These are phyloP conservation scores for Aspergillus novoparasiticus DNA, from an alignment of 2,329 filamentous ascomycete species.

Conservation along the genomic window DNA sequence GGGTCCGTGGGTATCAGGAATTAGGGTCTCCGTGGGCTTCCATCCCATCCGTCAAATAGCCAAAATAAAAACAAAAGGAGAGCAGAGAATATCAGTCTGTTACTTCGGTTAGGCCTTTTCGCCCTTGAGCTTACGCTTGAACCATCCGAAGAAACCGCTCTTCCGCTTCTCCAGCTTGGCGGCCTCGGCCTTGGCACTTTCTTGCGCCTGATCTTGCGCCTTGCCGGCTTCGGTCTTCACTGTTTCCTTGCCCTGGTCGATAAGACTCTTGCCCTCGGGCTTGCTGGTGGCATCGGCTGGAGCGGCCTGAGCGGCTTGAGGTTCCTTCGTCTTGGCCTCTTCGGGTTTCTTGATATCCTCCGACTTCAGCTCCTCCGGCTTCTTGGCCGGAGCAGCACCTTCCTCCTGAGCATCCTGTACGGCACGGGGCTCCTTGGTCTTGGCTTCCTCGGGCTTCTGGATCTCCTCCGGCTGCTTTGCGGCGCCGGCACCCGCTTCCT, in stretches of 20 bases:
- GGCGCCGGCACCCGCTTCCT: neutral
- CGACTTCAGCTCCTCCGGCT: constrained; percentile 6
- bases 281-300: constrained; percentile 5
- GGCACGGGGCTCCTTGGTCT: constrained; percentile 1
- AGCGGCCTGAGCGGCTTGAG: constrained; percentile 8
- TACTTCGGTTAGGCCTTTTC: neutral
- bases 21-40: constrained; percentile 4
- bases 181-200: constrained; percentile 14
- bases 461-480: constrained; percentile 6
- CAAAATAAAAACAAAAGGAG: constrained; percentile 1
- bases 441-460: constrained; percentile 10
- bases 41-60: constrained; percentile 5
- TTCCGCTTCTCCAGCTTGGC: constrained; percentile 27
- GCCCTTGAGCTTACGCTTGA: constrained; percentile 25
- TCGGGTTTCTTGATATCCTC: constrained; percentile 15
- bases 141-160: constrained; percentile 30
- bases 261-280: constrained; percentile 16
- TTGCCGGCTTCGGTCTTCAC: constrained; percentile 17
- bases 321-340: constrained; percentile 14
- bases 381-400: constrained; percentile 1
- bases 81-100: neutral
- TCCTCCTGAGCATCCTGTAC: neutral
- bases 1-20: constrained; percentile 16
- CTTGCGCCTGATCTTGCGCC: constrained; percentile 11
- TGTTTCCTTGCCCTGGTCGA: constrained; percentile 11